A percentile compares a stretch with the other conserved stretches of the same genome.
Conservation (phyloP, 768 basidiomycete species). For the Mycena latifolia region DNA sequence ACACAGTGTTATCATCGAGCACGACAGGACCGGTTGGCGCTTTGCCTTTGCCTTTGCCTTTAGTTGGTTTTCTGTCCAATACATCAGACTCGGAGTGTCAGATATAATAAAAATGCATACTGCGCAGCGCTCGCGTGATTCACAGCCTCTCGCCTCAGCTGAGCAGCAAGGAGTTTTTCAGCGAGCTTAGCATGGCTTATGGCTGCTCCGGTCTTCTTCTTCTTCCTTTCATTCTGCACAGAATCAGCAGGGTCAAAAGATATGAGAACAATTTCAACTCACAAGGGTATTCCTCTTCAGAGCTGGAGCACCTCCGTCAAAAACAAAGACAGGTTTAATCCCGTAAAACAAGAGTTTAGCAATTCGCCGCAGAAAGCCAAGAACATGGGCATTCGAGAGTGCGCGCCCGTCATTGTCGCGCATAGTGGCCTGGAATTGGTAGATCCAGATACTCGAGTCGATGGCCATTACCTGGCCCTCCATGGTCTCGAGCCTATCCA, state of each 20-base stretch:
- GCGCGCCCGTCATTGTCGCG: slow-evolving; percentile 95
- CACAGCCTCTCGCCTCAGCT: slow-evolving; percentile 90
- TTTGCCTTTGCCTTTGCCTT: slow-evolving; percentile 65
- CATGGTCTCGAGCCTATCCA: slow-evolving; percentile 86
- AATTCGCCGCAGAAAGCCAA: slow-evolving; percentile 92
- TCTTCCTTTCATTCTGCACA: slow-evolving; percentile 83
- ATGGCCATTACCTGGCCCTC: slow-evolving; percentile 97
- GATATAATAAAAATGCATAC: slow-evolving; percentile 47
- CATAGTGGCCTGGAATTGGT: slow-evolving; percentile 99
- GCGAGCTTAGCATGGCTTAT: slow-evolving; percentile 89
- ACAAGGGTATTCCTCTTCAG: slow-evolving; percentile 93
- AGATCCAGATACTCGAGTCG: slow-evolving; percentile 99
- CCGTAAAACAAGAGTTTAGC: slow-evolving; percentile 97
- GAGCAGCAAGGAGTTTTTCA: slow-evolving; percentile 92
- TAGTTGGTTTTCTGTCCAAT: slow-evolving; percentile 39
- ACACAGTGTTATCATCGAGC: slow-evolving; percentile 82
- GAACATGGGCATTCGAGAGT: slow-evolving; percentile 92
- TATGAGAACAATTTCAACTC: slow-evolving; percentile 38
- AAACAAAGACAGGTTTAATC: slow-evolving; percentile 98
- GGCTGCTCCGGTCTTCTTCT: slow-evolving; percentile 92
- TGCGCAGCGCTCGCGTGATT: slow-evolving; percentile 63
- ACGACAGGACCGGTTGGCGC: slow-evolving; percentile 58
- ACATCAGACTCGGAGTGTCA: neutral
- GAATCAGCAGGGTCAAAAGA: slow-evolving; percentile 2
- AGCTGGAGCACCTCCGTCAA: slow-evolving; percentile 95